Percentiles rank a stretch among this genome's conserved stretches.
These are phyloP conservation scores for Dissophora ornata DNA, from an alignment of 192 early-diverging fungal genomes.

Conservation along the genomic window DNA sequence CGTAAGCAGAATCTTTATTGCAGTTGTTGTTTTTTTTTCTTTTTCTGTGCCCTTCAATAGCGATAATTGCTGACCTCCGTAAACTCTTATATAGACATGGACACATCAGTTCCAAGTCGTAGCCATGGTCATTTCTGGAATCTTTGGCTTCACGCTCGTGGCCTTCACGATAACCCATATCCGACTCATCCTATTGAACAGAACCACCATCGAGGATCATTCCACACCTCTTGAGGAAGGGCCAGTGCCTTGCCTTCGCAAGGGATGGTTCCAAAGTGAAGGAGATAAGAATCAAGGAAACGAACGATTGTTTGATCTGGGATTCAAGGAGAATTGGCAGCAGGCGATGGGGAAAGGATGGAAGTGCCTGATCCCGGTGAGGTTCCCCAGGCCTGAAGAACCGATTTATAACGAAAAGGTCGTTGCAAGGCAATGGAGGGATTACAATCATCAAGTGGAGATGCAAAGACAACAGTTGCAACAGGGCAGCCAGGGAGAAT, in stretches of 20 bases:
- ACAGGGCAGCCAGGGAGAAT: slow-evolving; percentile 1
- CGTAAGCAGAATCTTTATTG: slow-evolving; percentile 34
- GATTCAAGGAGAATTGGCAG: slow-evolving; percentile 59
- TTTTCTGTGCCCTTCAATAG: no score
- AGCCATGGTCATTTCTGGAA: slow-evolving; percentile 25
- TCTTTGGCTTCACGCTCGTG: slow-evolving; percentile 59
- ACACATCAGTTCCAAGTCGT: slow-evolving; percentile 37
- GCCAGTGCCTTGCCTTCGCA: slow-evolving; percentile 54
- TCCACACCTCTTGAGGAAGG: slow-evolving; percentile 47
- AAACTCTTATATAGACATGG: slow-evolving; percentile 14
- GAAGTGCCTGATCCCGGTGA: slow-evolving; percentile 27
- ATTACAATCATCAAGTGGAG: slow-evolving; percentile 34
- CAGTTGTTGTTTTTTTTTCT: neutral
- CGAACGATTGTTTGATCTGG: slow-evolving; percentile 57
- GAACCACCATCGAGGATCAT: slow-evolving; percentile 62
- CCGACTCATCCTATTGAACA: slow-evolving; percentile 58
- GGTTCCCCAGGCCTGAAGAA: slow-evolving; percentile 29
- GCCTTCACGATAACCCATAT: slow-evolving; percentile 58
- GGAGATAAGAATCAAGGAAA: slow-evolving; percentile 45
- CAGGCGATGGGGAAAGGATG: slow-evolving; percentile 58
- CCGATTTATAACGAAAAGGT: slow-evolving; percentile 44
- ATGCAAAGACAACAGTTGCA: slow-evolving; percentile 15
- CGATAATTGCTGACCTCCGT: no score
- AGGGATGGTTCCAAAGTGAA: slow-evolving; percentile 47
- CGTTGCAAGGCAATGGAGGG: slow-evolving; percentile 41